These are phyloP conservation scores for Psilocybe tampanensis DNA, from an alignment of 768 basidiomycete genomes.

Conservation along the genomic window DNA sequence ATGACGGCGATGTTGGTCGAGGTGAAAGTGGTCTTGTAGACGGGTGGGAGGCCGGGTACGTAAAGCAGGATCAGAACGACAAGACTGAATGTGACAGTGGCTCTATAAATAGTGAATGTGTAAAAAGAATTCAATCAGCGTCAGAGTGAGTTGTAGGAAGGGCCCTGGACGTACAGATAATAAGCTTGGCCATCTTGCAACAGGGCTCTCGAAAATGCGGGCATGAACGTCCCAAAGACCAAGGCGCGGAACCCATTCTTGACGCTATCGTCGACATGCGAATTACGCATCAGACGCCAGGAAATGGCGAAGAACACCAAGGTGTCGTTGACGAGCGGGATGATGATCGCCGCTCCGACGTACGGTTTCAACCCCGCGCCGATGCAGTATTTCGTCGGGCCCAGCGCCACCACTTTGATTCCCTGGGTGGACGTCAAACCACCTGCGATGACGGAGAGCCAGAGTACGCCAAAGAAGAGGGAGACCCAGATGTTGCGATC, in stretches of 20 bases:
- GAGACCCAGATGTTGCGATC: slow-evolving; percentile 18
- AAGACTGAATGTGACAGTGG: neutral
- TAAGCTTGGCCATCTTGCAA: slow-evolving; percentile 14
- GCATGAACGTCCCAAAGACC: slow-evolving; percentile 23
- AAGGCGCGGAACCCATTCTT: slow-evolving; percentile 7
- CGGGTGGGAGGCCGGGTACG: neutral
- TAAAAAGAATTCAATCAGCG: neutral
- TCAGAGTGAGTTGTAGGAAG: neutral
- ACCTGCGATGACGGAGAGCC: slow-evolving; percentile 28
- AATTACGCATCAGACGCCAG: slow-evolving; percentile 23
- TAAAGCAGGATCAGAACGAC: neutral
- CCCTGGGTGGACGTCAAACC: slow-evolving; percentile 23
- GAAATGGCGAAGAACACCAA: slow-evolving; percentile 34
- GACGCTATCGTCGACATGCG: slow-evolving; percentile 3
- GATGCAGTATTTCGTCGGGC: slow-evolving; percentile 26
- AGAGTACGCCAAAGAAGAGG: slow-evolving; percentile 27
- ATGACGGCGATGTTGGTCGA: neutral
- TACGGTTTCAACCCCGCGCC: slow-evolving; percentile 13
- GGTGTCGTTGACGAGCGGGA: slow-evolving; percentile 29
- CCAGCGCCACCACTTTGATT: slow-evolving; percentile 16
- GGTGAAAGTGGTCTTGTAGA: neutral
- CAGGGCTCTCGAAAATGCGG: slow-evolving; percentile 24
- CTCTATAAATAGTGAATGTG: neutral
- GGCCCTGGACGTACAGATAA: slow-evolving; percentile 7
- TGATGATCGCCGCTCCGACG: slow-evolving; percentile 18